Evolutionary conservation across 2,329 filamentous ascomycete genomes (phyloP).

Genomic region (Aspergillus aculeatus): DNA sequence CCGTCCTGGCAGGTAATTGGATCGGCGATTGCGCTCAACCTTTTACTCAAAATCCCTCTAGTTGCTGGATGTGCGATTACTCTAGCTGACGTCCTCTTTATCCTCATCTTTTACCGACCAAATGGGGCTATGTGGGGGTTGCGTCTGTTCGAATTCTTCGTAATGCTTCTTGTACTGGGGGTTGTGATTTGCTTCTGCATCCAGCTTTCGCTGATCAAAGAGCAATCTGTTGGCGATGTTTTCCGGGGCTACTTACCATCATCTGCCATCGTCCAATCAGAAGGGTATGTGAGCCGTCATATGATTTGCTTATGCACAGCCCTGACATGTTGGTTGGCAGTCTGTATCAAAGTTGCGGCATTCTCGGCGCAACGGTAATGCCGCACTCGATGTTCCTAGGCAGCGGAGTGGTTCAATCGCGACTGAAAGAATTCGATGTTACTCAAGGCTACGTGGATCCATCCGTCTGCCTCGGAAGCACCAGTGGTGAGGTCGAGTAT

Average conservation of each 20-base stretch:
- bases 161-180: constrained; percentile 54
- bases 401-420: constrained; percentile 56
- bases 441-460: constrained; percentile 38
- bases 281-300: constrained; percentile 43
- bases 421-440: constrained; percentile 50
- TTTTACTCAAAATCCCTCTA: constrained; percentile 54
- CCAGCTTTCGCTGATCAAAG: constrained; percentile 53
- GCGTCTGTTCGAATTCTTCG: constrained; percentile 55
- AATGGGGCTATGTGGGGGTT: constrained; percentile 53
- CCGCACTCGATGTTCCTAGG: constrained; percentile 60
- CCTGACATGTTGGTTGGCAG: constrained; percentile 27
- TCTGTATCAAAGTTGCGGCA: constrained; percentile 55
- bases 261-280: constrained; percentile 50
- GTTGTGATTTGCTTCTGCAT: constrained; percentile 59
- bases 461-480: constrained; percentile 29
- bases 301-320: not conserved
- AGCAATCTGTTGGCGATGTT: constrained; percentile 51
- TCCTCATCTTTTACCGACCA: constrained; percentile 57
- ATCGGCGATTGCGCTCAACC: constrained; percentile 56
- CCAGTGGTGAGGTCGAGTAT: constrained; percentile 60
- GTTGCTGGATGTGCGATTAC: constrained; percentile 59
- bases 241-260: constrained; percentile 58
- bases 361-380: constrained; percentile 57
- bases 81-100: constrained; percentile 56
- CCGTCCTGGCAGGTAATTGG: constrained; percentile 51